Percentiles rank a stretch among this genome's conserved stretches.
Evolutionary conservation across 2,329 filamentous ascomycete species (phyloP).

Genomic region (Aspergillus sp.): DNA sequence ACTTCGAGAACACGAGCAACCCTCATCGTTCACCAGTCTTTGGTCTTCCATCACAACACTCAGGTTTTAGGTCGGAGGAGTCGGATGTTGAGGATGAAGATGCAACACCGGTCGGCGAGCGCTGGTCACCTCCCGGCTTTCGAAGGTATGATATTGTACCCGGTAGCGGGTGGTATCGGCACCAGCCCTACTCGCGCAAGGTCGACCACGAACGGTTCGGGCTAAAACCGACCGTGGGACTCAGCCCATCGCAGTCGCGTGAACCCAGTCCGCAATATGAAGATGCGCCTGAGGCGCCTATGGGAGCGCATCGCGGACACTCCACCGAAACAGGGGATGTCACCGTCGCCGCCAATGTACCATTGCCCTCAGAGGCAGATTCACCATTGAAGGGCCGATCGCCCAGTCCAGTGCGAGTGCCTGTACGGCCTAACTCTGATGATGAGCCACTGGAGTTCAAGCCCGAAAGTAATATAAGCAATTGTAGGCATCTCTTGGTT

Average conservation of each 20-base stretch:
- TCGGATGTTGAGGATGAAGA: constrained; percentile 45
- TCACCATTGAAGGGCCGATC: constrained; percentile 59
- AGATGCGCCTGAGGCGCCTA: constrained; percentile 50
- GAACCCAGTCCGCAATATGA: constrained; percentile 62
- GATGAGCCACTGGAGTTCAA: constrained; percentile 39
- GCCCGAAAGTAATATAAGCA: constrained; percentile 43
- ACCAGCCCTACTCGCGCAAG: constrained; percentile 50
- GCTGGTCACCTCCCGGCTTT: constrained; percentile 68
- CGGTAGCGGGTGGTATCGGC: constrained; percentile 58
- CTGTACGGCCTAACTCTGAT: constrained; percentile 24
- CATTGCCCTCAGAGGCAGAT: constrained; percentile 54
- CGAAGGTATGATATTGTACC: constrained; percentile 49
- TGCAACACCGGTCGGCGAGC: constrained; percentile 42
- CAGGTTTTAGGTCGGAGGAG: constrained; percentile 60
- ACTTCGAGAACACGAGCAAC: constrained; percentile 58
- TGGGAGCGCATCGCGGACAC: constrained; percentile 27
- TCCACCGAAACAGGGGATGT: constrained; percentile 27
- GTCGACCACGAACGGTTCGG: constrained; percentile 37
- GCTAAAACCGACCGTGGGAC: constrained; percentile 41
- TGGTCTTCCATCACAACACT: constrained; percentile 59
- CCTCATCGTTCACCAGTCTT: constrained; percentile 52
- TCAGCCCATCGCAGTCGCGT: constrained; percentile 54
- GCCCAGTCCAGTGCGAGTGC: constrained; percentile 50
- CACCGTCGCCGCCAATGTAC: constrained; percentile 50
- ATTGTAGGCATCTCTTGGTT: constrained; percentile 48